Percentiles rank a stretch among this genome's conserved stretches.
Conservation (phyloP, 169 alveolate genomes). For the Plasmodium cynomolgi region DNA sequence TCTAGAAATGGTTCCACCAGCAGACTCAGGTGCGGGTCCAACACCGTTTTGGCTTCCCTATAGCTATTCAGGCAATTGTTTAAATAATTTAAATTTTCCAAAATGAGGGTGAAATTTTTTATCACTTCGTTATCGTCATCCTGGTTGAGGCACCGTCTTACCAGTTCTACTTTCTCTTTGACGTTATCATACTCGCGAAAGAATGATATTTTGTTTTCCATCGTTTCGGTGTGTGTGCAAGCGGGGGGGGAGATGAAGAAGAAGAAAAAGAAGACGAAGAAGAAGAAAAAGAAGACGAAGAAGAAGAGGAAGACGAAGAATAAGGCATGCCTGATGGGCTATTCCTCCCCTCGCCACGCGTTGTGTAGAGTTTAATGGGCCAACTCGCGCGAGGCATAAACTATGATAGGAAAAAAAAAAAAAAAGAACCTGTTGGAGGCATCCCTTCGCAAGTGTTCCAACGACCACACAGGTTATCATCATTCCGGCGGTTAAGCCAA, state of each 20-base stretch:
- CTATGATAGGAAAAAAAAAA: not conserved
- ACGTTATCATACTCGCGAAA: conserved; percentile 62
- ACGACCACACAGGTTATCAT: not conserved
- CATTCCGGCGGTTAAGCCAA: not conserved
- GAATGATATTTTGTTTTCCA: conserved; percentile 42
- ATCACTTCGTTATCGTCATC: conserved; percentile 42
- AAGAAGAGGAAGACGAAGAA: too few relatives aligned
- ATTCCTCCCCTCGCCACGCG: not conserved
- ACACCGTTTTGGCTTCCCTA: conserved; percentile 55
- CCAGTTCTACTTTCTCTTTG: conserved; percentile 2
- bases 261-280: not conserved
- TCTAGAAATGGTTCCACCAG: conserved; percentile 32
- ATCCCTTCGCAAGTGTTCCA: not conserved
- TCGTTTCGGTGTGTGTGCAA: not conserved
- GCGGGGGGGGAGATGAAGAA: not conserved
- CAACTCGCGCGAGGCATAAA: not conserved
- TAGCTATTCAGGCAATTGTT: conserved; percentile 66
- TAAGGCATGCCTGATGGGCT: not conserved
- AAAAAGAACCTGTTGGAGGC: not conserved
- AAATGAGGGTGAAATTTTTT: conserved; percentile 10
- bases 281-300: too few relatives aligned
- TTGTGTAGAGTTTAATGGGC: not conserved
- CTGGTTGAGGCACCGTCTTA: not conserved
- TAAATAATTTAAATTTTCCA: conserved; percentile 42
- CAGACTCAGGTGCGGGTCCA: conserved; percentile 32